Percentiles rank a stretch among this genome's conserved stretches.
Conservation (phyloP, 768 basidiomycete species). For the Termitomyces sp. region DNA sequence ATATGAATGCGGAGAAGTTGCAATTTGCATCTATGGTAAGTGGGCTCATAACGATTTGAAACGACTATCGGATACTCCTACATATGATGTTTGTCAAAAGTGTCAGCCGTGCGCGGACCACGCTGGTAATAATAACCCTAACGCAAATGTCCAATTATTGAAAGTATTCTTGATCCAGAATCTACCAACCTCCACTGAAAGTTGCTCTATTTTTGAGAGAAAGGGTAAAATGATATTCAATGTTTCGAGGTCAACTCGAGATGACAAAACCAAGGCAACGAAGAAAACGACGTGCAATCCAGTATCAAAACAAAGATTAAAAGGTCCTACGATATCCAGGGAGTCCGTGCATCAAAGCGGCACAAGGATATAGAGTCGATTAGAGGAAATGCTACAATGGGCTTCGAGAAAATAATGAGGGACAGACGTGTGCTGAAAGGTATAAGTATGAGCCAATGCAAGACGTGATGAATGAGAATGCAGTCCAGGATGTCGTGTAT, state of each 20-base stretch:
- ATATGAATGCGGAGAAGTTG: too few species aligned
- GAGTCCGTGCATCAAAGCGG: constrained; percentile 6
- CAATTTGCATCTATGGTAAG: too few species aligned
- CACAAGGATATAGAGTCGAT: constrained; percentile 7
- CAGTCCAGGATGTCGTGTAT: constrained; percentile 10
- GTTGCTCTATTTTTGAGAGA: not conserved
- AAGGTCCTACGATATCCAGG: constrained; percentile 11
- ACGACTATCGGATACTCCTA: too few species aligned
- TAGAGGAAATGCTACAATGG: constrained; percentile 7
- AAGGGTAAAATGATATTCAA: not conserved
- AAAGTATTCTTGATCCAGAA: too few species aligned
- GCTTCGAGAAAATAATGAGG: not conserved
- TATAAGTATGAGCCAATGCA: constrained; percentile 6
- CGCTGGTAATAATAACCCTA: too few species aligned
- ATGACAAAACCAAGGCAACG: not conserved
- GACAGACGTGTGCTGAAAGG: constrained; percentile 3
- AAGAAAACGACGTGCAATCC: not conserved
- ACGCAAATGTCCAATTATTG: too few species aligned
- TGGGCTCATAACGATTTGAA: too few species aligned
- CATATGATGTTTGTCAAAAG: too few species aligned
- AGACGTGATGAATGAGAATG: constrained; percentile 6
- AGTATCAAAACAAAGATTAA: constrained; percentile 5
- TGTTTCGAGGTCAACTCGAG: constrained; percentile 5
- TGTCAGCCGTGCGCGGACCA: too few species aligned
- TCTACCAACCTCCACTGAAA: too few species aligned